Percentiles rank a stretch among this genome's conserved stretches.
phyloP scores from a whole-genome alignment of 257 asterid genomes.

The Lithospermum erythrorhizon region DNA sequence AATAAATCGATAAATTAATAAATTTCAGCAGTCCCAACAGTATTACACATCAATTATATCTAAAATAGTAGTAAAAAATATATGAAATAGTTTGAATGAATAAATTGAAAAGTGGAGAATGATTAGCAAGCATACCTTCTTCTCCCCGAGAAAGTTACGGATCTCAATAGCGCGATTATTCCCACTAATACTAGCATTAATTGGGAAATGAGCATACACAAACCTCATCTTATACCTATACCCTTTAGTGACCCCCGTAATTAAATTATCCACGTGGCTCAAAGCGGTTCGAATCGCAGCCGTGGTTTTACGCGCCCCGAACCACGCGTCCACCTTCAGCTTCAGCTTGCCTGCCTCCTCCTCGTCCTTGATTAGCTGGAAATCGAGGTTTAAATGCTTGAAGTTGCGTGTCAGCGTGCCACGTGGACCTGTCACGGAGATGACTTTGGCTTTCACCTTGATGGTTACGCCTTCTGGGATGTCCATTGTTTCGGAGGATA shows the following conservation, averaged over 20 bases:
- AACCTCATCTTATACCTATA: conserved; percentile 13
- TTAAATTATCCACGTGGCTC: conserved; percentile 39
- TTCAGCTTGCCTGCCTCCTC: conserved; percentile 26
- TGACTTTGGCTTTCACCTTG: conserved; percentile 34
- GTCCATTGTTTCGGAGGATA: conserved; percentile 37
- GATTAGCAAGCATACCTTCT: not conserved
- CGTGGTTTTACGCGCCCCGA: conserved; percentile 15
- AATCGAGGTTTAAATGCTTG: conserved; percentile 17
- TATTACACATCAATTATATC: too few relatives aligned
- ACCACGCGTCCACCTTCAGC: conserved; percentile 46
- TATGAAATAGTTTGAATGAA: too few relatives aligned
- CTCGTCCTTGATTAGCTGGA: conserved; percentile 40
- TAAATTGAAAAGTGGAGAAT: too few relatives aligned
- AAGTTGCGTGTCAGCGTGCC: conserved; percentile 17
- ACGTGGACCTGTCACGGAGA: conserved; percentile 41
- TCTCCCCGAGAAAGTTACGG: conserved; percentile 14
- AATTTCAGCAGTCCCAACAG: too few relatives aligned
- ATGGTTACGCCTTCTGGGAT: conserved; percentile 41
- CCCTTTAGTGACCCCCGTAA: conserved; percentile 26
- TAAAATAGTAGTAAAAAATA: too few relatives aligned
- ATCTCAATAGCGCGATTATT: conserved; percentile 1
- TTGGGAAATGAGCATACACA: conserved; percentile 13
- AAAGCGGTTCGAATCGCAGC: conserved; percentile 24
- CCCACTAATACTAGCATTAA: conserved; percentile 4
- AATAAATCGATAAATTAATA: too few relatives aligned